Base-by-base conservation (phyloP, 345 rosid species). In the Xanthoceras sorbifolium region DNA sequence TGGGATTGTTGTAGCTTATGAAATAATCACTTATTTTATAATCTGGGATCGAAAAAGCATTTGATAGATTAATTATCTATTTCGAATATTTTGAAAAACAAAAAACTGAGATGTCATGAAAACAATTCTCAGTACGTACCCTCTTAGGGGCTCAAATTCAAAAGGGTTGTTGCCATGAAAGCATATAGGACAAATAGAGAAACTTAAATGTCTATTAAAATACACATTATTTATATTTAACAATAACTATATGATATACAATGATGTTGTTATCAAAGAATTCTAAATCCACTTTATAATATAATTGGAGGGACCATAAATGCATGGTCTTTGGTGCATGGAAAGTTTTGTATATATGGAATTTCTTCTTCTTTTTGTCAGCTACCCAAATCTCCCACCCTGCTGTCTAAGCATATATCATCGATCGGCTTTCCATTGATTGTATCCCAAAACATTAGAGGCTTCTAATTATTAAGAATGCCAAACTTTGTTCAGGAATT, bases 281-380 rank as follows among this genome's bases (percentile, higher is more conserved):
- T 85, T 85, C 78, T 68, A 69, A 46, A 67, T 76, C 66, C 66
- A 69, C 5, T 73, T 65, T 18, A n/a, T n/a, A 67, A 71, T 70
- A 76, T 60, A 26, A 50, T 29, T 62, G 52, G 25, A 72, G 62
- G 82, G 85, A 76, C 79, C 72, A 36, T n/a, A n/a, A n/a, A n/a
- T n/a, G n/a, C n/a, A n/a, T 74, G 60, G 83, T 76, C 79, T 60
- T 85, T n/a, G 64, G 79, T 76, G n/a, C n/a, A n/a, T n/a, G 38
- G 72, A 63, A 50, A 32, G 68, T 72, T 75, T 71, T n/a, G n/a
- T n/a, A n/a, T n/a, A 75, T 36, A 36, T 73, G 72, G 76, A 73
- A 70, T 82, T 84, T 83, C 80, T 73, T 75, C 85, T 80, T 82
- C 72, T 71, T 76, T 74, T 89, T 84, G 89, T 79, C 80, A 22